These are phyloP conservation scores for Batrachochytrium dendrobatidis DNA, from an alignment of 371 early-diverging fungal genomes.

Conservation along the genomic window DNA sequence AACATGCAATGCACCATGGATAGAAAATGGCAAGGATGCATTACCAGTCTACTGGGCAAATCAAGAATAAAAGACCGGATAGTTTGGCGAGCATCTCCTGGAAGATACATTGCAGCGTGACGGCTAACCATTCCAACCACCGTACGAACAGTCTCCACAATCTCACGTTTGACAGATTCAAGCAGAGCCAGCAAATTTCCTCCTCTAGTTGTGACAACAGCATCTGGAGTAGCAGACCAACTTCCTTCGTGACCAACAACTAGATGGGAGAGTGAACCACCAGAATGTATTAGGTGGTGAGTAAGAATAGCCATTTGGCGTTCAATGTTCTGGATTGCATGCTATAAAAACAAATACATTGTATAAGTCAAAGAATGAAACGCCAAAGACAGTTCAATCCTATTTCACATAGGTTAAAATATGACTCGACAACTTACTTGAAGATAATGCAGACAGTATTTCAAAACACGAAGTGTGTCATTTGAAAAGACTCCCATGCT, in stretches of 20 bases:
- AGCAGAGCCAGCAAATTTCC: constrained; percentile 28
- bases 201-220: constrained; percentile 10
- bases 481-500: constrained; percentile 26
- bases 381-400: neutral
- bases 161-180: constrained; percentile 64
- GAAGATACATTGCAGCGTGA: constrained; percentile 80
- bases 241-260: neutral
- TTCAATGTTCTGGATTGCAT: constrained; percentile 76
- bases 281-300: neutral
- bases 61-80: constrained; percentile 82
- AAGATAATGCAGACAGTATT: constrained; percentile 29
- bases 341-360: constrained; percentile 32
- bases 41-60: constrained; percentile 80
- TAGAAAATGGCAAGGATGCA: too few relatives aligned
- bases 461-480: constrained; percentile 29
- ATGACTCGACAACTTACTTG: constrained; percentile 35
- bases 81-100: constrained; percentile 71
- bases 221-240: constrained; percentile 14
- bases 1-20: too few relatives aligned
- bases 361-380: constrained; percentile 1
- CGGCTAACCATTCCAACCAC: constrained; percentile 82
- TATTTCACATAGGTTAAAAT: constrained; percentile 40
- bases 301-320: neutral
- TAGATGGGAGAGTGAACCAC: neutral
- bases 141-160: constrained; percentile 75